phyloP scores from a whole-genome alignment of 1,284 basidiomycete species.

The Malassezia slooffiae region DNA sequence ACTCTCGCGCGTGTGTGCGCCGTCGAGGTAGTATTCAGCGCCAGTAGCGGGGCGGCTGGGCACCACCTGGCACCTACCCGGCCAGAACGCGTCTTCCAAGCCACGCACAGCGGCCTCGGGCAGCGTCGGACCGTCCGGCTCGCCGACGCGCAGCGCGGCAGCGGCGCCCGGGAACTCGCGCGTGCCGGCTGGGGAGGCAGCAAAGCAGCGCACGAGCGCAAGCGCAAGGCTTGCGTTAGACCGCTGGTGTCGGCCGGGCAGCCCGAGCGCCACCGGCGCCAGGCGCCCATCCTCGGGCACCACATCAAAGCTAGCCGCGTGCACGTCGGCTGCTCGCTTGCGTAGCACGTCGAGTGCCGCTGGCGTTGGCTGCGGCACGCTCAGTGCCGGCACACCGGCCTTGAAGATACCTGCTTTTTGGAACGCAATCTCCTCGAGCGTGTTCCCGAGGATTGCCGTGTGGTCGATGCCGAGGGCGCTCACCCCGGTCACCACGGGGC shows the following conservation, averaged over 20 bases:
- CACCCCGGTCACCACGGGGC: constrained; percentile 76
- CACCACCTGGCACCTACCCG: constrained; percentile 87
- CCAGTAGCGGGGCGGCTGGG: constrained; percentile 48
- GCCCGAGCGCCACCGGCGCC: constrained; percentile 59
- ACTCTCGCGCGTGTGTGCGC: constrained; percentile 88
- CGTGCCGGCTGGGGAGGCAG: constrained; percentile 50
- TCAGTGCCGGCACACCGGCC: constrained; percentile 70
- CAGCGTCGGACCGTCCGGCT: constrained; percentile 21
- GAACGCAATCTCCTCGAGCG: constrained; percentile 76
- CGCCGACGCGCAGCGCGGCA: constrained; percentile 9
- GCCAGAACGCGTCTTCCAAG: constrained; percentile 69
- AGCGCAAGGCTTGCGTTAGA: constrained; percentile 84
- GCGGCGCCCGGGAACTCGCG: constrained; percentile 14
- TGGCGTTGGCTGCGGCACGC: constrained; percentile 66
- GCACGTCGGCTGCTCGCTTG: constrained; percentile 6
- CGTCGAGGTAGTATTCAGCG: constrained; percentile 81
- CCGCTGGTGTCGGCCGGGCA: constrained; percentile 77
- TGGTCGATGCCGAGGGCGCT: constrained; percentile 89
- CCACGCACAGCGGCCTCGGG: constrained; percentile 3
- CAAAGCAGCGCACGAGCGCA: constrained; percentile 61
- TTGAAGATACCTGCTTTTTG: constrained; percentile 98
- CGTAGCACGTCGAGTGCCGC: constrained; percentile 59
- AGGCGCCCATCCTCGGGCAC: constrained; percentile 44
- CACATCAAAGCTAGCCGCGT: constrained; percentile 48
- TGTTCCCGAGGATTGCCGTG: constrained; percentile 77